These are phyloP conservation scores for Calophaca sinica DNA, from an alignment of 306 rosid species.

Conservation along the genomic window DNA sequence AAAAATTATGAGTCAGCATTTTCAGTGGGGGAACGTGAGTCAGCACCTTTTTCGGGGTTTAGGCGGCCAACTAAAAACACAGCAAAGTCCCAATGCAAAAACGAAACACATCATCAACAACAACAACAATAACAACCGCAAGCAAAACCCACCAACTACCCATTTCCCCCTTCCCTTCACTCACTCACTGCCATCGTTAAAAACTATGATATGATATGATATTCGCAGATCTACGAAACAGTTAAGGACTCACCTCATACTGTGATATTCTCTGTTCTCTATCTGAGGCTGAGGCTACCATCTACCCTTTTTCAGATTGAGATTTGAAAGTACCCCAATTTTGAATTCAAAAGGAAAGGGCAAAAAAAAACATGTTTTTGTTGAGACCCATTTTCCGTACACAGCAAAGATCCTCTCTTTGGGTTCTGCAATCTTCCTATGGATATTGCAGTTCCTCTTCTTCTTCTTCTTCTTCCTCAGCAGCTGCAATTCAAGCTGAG, in stretches of 20 bases:
- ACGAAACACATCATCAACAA: no score
- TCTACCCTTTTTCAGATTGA: not conserved
- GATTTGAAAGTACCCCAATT: not conserved
- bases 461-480: constrained; percentile 56
- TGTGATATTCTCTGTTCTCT: not conserved
- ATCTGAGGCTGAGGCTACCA: no score
- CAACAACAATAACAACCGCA: not conserved
- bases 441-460: constrained; percentile 29
- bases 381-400: constrained; percentile 49
- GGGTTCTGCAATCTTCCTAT: constrained; percentile 39
- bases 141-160: not conserved
- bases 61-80: not conserved
- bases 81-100: not conserved
- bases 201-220: not conserved
- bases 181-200: not conserved
- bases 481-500: constrained; percentile 81
- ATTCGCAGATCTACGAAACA: not conserved
- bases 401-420: constrained; percentile 44
- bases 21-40: not conserved
- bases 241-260: not conserved
- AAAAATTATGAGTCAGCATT: no score
- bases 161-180: not conserved
- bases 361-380: constrained; percentile 46
- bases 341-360: not conserved
- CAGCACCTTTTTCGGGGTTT: not conserved